Conservation (phyloP, 371 early-diverging fungal genomes). For the Mucor irregularis region DNA sequence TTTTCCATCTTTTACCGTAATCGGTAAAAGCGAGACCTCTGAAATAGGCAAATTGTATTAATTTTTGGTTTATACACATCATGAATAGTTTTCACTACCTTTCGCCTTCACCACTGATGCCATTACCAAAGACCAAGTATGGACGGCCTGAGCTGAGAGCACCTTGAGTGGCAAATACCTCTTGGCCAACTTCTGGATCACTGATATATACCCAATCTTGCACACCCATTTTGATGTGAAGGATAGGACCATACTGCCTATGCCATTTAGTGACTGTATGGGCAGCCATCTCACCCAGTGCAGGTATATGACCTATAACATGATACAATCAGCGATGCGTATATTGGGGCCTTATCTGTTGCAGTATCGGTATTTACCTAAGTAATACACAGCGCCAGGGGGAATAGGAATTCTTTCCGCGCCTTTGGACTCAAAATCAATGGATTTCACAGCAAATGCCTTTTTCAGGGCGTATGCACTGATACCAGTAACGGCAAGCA, state of each 20-base stretch:
- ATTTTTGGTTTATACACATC: background rate
- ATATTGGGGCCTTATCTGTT: too few relatives aligned
- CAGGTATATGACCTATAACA: constrained; percentile 13
- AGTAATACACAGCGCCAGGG: constrained; percentile 4
- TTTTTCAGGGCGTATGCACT: background rate
- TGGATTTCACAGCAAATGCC: background rate
- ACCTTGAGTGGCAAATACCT: constrained; percentile 15
- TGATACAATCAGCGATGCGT: background rate
- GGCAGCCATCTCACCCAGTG: constrained; percentile 6
- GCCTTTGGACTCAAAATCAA: background rate
- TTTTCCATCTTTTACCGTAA: constrained; percentile 12
- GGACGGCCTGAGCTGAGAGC: constrained; percentile 13
- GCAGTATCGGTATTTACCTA: constrained; percentile 3
- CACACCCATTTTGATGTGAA: constrained; percentile 14
- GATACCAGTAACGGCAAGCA: background rate
- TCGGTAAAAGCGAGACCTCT: constrained; percentile 7
- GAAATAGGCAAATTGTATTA: background rate
- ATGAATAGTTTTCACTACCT: constrained; percentile 13
- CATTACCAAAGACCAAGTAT: constrained; percentile 9
- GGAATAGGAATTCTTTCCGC: constrained; percentile 16
- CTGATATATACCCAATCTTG: constrained; percentile 25
- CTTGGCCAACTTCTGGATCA: constrained; percentile 18
- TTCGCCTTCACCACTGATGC: constrained; percentile 4
- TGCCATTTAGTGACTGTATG: constrained; percentile 23
- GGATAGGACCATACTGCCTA: constrained; percentile 16